Evolutionary conservation across 257 asterid species (phyloP).

Genomic region (Nicotiana undulata): DNA sequence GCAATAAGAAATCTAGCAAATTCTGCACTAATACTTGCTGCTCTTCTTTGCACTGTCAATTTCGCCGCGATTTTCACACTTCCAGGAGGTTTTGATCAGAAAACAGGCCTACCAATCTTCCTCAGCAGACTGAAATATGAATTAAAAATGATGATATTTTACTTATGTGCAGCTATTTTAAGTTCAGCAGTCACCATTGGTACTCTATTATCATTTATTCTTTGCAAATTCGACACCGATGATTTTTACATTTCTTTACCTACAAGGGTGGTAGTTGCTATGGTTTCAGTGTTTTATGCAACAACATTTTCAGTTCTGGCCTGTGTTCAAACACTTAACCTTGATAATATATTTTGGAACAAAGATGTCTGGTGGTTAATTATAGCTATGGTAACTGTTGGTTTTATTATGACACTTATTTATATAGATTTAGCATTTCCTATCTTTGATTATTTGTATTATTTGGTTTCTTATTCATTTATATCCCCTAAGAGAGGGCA

Average conservation of each 20-base stretch:
- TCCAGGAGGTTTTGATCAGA: constrained; percentile 13
- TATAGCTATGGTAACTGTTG: background rate
- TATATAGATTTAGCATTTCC: constrained; percentile 6
- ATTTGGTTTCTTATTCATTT: background rate
- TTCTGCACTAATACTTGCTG: background rate
- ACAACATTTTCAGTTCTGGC: constrained; percentile 1
- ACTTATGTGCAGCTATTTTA: background rate
- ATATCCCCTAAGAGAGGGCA: background rate
- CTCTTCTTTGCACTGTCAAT: constrained; percentile 7
- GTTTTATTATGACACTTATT: background rate
- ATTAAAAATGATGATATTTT: background rate
- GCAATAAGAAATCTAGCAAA: background rate
- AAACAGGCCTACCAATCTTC: background rate
- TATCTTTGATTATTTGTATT: constrained; percentile 2
- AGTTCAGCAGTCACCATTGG: background rate
- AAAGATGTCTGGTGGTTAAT: constrained; percentile 1
- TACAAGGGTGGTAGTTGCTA: background rate
- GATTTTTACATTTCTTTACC: background rate
- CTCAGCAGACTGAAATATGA: background rate
- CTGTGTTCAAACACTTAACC: background rate
- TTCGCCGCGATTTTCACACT: constrained; percentile 11
- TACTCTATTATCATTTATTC: background rate
- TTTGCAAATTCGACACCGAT: background rate
- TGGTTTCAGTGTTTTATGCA: background rate
- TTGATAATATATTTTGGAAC: background rate